Evolutionary conservation across 768 basidiomycete species (phyloP), one percentile per base, ranked within the genome.

Genomic region (Psilocybe azurescens): DNA sequence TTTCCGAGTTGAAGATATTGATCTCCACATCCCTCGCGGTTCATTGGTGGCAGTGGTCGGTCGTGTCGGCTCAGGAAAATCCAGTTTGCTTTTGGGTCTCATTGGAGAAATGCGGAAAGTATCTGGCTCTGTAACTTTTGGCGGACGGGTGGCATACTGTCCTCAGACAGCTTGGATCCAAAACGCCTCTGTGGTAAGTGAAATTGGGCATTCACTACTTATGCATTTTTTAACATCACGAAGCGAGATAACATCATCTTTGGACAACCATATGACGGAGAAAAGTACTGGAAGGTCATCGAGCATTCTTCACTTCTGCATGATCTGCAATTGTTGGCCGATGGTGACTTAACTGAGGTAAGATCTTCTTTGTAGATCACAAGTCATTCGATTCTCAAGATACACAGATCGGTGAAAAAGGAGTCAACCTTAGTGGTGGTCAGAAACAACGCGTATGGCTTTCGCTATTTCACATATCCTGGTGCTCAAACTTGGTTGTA

Each of bases 121-220:
- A 2, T 70, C 74, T 8, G 90, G 90, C 0, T 69, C 73, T 11
- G 82, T 88, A 39, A 74, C 77, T 0, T 87, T 91, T 65, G 86
- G 90, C 6, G 89, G 90, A 0, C 74, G 77, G 13, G 79, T 91
- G 9, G 88, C 84, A 5, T 93, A 91, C 69, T 89, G 88, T 68
- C 81, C 89, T 14, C 90, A 93, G 73, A 84, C 83, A 0, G 88
- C 89, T 0, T 93, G 90, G 90, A 91, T 93, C 52, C 88, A 90
- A 71, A 90, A 90, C 69, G 83, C 85, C 0, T 79, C 85, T 4
- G 67, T 89, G 69, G 87, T 87, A 57, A 53, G 83, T 65, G n/a
- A 14, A 8, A 11, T 57, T 29, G 28, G 5, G 41, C 14, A 44
- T 44, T 18, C 39, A 10, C 29, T 3, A 20, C 4, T 10, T n/a